Evolutionary conservation across 192 early-diverging fungal species (phyloP), one percentile per base, ranked within the genome.

Genomic region (Mortierella antarctica): DNA sequence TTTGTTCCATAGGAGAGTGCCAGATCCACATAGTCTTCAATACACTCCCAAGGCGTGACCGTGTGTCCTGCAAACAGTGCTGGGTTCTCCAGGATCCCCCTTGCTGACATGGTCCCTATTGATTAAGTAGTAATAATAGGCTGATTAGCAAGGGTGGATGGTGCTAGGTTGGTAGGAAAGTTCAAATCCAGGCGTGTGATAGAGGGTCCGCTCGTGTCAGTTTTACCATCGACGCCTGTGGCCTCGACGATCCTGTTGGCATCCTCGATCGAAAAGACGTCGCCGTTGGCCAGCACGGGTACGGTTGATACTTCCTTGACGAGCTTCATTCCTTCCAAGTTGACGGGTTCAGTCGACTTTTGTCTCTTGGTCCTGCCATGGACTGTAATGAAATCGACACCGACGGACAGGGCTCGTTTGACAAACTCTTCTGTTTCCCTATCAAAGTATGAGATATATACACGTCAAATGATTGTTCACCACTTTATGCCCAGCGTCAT

Each of bases 81-180:
- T 41, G 97, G 97, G 70, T 99, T 99, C 69, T 92, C 89, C 21
- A 99, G 83, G 58, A 99, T 86, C 0, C 97, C 97, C 45, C 95
- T 84, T 10, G 96, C 96, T 0, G 94, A 88, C 97, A 99, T 99
- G 14, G 96, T 95, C 23, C 91, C 86, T 84, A 62, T 56, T 20
- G 10, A 7, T 48, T 47, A 18, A 39, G 20, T 2, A 17, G 11
- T 17, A 50, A 50, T 17, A 17, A 4, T 4, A 50, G 49, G 17
- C 17, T 50, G 12, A 4, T 14, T 1, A 14, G 12, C 49, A 17
- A 14, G 17, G 17, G 17, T 50, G 17, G 12, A 50, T 14, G 20
- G 47, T 17, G 46, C 21, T 10, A 60, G 4, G 23, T 52, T 12
- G 21, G 20, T 49, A 59, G 13, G 17, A 58, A 40, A 21, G 41